Conservation (phyloP, 805 yeast species). For the Lachancea waltii region DNA sequence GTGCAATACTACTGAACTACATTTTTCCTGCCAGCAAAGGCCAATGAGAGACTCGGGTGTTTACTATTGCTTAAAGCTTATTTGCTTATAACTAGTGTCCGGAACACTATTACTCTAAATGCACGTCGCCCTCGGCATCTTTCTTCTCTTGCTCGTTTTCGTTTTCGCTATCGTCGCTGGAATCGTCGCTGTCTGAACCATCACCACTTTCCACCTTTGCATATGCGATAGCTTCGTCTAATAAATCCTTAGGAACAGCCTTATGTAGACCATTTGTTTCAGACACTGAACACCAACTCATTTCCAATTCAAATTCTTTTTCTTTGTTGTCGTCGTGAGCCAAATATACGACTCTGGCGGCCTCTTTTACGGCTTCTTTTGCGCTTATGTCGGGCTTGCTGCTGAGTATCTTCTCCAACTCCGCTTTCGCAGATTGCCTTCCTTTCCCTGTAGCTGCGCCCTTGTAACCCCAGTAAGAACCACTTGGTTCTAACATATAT, state of each 20-base stretch:
- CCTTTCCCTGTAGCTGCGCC: slow-evolving; percentile 99
- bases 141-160: slow-evolving; percentile 7
- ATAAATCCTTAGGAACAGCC: slow-evolving; percentile 69
- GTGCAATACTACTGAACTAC: not conserved
- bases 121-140: slow-evolving; percentile 22
- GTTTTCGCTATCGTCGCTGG: slow-evolving; percentile 20
- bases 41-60: too few relatives aligned
- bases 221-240: slow-evolving; percentile 73
- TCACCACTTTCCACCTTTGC: slow-evolving; percentile 74
- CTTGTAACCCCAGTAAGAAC: slow-evolving; percentile 92
- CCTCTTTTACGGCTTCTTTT: slow-evolving; percentile 82
- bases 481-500: slow-evolving; percentile 97
- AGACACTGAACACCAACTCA: slow-evolving; percentile 75
- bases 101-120: slow-evolving; percentile 18
- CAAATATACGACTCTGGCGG: slow-evolving; percentile 84
- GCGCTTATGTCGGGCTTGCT: slow-evolving; percentile 44
- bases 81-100: too few relatives aligned
- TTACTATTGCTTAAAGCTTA: too few relatives aligned
- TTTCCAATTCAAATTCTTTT: slow-evolving; percentile 91
- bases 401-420: slow-evolving; percentile 70
- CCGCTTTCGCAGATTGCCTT: slow-evolving; percentile 95
- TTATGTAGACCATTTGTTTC: slow-evolving; percentile 79
- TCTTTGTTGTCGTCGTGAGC: slow-evolving; percentile 98
- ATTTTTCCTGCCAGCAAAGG: too few relatives aligned
- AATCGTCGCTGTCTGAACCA: slow-evolving; percentile 20